These are phyloP conservation scores for Fimicolochytrium jonesii DNA, from an alignment of 192 early-diverging fungal genomes.

Conservation along the genomic window DNA sequence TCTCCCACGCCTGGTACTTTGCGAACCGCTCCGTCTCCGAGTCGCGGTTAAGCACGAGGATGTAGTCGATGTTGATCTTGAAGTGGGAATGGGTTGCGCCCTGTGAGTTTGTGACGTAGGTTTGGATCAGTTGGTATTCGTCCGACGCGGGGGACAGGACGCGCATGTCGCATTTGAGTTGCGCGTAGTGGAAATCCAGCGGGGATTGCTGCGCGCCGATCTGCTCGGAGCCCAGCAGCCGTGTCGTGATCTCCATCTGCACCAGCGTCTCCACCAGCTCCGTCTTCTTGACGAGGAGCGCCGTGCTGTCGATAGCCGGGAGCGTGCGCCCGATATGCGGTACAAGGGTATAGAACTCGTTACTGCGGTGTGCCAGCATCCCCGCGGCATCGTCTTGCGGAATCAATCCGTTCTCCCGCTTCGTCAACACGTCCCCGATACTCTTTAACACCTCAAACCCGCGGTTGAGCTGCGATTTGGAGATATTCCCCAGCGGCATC, in stretches of 20 bases:
- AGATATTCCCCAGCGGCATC: slow-evolving; percentile 26
- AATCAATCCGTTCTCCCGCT: not conserved
- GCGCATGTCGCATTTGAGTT: slow-evolving; percentile 8
- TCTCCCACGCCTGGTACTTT: not conserved
- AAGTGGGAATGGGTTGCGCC: slow-evolving; percentile 50
- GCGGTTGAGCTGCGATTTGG: not conserved
- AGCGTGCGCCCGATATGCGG: no score
- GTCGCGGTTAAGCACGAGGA: slow-evolving; percentile 30
- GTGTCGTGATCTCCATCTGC: slow-evolving; percentile 26
- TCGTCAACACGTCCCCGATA: not conserved
- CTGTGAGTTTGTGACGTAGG: slow-evolving; percentile 58
- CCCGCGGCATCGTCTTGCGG: not conserved
- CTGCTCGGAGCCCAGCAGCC: not conserved
- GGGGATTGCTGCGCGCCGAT: not conserved
- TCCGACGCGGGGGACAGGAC: slow-evolving; percentile 9
- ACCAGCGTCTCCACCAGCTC: slow-evolving; percentile 19
- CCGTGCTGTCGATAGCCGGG: no score
- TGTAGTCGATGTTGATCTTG: slow-evolving; percentile 29
- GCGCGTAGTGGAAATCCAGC: slow-evolving; percentile 12
- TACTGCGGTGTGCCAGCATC: no score
- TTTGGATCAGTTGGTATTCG: slow-evolving; percentile 53
- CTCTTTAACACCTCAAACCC: slow-evolving; percentile 12
- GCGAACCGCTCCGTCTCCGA: slow-evolving; percentile 6
- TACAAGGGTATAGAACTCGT: no score
- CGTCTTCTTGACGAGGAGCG: no score